Conservation (phyloP, 2,329 filamentous ascomycete genomes). For the Phaeophleospora eucalypticola region DNA sequence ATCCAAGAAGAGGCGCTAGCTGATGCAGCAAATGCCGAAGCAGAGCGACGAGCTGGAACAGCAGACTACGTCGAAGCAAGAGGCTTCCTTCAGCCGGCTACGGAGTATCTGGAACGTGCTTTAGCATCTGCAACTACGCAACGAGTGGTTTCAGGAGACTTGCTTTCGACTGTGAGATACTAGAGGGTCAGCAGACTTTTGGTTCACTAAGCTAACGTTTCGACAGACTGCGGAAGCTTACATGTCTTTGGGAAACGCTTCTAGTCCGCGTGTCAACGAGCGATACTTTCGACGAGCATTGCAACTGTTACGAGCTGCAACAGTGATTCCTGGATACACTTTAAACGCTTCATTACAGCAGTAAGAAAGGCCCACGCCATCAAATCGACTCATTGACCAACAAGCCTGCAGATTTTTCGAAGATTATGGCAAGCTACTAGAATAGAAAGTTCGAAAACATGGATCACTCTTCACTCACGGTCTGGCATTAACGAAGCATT, state of each 20-base stretch:
- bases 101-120: slow-evolving; percentile 49
- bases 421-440: slow-evolving; percentile 39
- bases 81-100: slow-evolving; percentile 48
- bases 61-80: slow-evolving; percentile 51
- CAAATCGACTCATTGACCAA: slow-evolving; percentile 1
- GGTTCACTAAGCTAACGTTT: slow-evolving; percentile 3
- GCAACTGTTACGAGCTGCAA: slow-evolving; percentile 43
- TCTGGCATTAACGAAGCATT: no score
- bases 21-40: slow-evolving; percentile 33
- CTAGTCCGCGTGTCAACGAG: slow-evolving; percentile 42
- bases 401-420: slow-evolving; percentile 41
- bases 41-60: slow-evolving; percentile 36
- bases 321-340: slow-evolving; percentile 39
- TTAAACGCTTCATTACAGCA: slow-evolving; percentile 46
- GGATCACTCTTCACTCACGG: no score
- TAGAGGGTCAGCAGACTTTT: not conserved
- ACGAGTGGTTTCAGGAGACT: slow-evolving; percentile 37
- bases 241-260: slow-evolving; percentile 52
- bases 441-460: no score
- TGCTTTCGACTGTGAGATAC: slow-evolving; percentile 43
- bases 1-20: slow-evolving; percentile 23
- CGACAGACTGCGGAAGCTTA: slow-evolving; percentile 48
- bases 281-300: slow-evolving; percentile 46
- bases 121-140: slow-evolving; percentile 42
- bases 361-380: no score